Evolutionary conservation across 768 basidiomycete species (phyloP), one percentile per base, ranked within the genome.

Genomic region (Mycena vulgaris): DNA sequence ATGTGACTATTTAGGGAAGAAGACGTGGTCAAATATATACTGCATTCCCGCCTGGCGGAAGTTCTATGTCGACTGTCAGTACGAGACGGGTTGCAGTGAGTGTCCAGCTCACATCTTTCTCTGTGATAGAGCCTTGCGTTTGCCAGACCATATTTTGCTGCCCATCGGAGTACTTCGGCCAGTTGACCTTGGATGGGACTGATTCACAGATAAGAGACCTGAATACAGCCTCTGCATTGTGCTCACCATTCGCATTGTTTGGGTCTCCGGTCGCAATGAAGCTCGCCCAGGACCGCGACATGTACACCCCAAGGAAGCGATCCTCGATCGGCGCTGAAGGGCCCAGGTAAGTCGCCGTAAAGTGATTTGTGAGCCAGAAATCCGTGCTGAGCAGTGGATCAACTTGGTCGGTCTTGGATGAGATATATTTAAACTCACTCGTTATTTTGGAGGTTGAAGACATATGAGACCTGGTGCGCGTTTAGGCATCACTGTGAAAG

Each of bases 221-320:
- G 40, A 58, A n/a, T n/a, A n/a, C 21, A 40, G 21, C 23, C 30
- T 9, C 23, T 11, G n/a, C 0, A 21, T 5, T 25, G 25, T 17
- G 48, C 28, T 23, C 45, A 66, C 63, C 59, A 30, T 73, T 70
- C 28, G 60, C 72, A 45, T 69, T 70, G 45, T 73, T 73, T 8
- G 72, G 72, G 35, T 73, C 72, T 11, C 72, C 68, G 10, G 72
- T 73, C 30, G 72, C 68, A 9, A 69, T 63, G 39, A 73, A 73
- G 35, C 60, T 64, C n/a, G 72, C 72, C 72, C 72, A 73, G 10
- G 72, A 57, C 1, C 68, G 59, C 7, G 72, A 58, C 72, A 73
- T 69, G 51, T 66, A 67, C 23, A 42, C 56, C 0, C 72, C 72
- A 4, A 73, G 61, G 61, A 73, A 73, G 17, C 72, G 68, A 48